Conservation (phyloP, 2,329 filamentous ascomycete species). For the Colletotrichum melonis region DNA sequence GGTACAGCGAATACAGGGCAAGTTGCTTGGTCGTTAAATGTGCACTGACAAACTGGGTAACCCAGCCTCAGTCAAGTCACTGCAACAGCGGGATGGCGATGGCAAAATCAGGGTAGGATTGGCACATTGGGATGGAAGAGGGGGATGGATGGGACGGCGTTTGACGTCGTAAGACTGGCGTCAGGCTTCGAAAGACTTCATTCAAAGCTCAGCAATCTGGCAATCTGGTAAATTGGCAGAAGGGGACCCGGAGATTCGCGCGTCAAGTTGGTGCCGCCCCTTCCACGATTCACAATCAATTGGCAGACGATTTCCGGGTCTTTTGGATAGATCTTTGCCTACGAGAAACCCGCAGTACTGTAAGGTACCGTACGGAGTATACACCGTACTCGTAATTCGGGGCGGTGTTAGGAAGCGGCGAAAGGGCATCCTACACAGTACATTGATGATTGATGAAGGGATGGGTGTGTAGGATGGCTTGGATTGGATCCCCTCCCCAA, state of each 20-base stretch:
- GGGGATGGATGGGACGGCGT: slow-evolving; percentile 1
- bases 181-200: neutral
- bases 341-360: neutral
- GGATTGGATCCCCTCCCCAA: neutral
- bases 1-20: neutral
- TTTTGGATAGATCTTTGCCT: neutral
- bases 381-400: too few species aligned
- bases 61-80: neutral
- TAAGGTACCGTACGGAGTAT: too few species aligned
- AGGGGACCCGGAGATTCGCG: slow-evolving; percentile 15
- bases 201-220: neutral
- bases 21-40: neutral
- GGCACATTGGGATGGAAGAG: neutral
- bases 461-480: neutral
- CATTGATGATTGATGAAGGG: neutral
- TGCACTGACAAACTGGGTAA: neutral
- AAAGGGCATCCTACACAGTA: neutral
- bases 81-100: slow-evolving; percentile 18
- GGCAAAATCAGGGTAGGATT: slow-evolving; percentile 18
- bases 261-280: slow-evolving; percentile 16
- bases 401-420: neutral
- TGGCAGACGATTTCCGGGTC: neutral
- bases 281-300: neutral
- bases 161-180: neutral
- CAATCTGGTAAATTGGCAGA: slow-evolving; percentile 24